These are phyloP conservation scores for Hericium rajendrae DNA, from an alignment of 768 basidiomycete species.

Conservation along the genomic window DNA sequence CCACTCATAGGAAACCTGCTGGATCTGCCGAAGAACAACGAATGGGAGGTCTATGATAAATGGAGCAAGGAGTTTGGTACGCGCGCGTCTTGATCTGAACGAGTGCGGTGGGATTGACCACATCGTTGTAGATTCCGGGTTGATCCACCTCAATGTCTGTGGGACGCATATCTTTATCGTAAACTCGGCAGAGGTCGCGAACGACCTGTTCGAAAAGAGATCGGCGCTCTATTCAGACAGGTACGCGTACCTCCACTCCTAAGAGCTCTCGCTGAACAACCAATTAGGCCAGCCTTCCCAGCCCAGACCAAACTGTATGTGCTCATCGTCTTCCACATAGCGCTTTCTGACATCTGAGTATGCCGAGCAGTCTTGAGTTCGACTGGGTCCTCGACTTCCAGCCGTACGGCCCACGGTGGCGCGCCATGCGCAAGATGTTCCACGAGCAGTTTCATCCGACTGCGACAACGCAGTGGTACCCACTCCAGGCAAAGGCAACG, in stretches of 20 bases:
- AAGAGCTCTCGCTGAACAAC: too few relatives aligned
- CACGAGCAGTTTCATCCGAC: conserved; percentile 7
- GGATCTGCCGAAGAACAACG: conserved; percentile 6
- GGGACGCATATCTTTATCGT: conserved; percentile 14
- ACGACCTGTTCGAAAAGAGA: conserved; percentile 4
- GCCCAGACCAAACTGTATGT: too few relatives aligned
- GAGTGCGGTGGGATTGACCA: background rate
- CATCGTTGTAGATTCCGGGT: too few relatives aligned
- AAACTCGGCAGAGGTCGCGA: conserved; percentile 23
- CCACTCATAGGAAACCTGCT: conserved; percentile 10
- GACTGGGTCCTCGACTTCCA: conserved; percentile 7
- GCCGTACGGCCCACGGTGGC: background rate
- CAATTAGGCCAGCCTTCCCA: too few relatives aligned
- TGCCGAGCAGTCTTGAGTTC: background rate
- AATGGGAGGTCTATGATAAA: conserved; percentile 7
- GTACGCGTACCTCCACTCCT: too few relatives aligned
- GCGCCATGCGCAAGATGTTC: background rate
- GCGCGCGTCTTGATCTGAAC: background rate
- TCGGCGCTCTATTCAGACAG: background rate
- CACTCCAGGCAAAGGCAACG: conserved; percentile 8
- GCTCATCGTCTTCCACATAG: too few relatives aligned
- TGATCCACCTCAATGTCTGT: background rate
- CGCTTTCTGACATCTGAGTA: too few relatives aligned
- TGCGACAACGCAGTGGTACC: conserved; percentile 15
- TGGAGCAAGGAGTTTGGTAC: conserved; percentile 13